A percentile compares a stretch with the other conserved stretches of the same genome.
phyloP scores from a whole-genome alignment of 495 filamentous ascomycete genomes.

The Penicillium maclennaniae region DNA sequence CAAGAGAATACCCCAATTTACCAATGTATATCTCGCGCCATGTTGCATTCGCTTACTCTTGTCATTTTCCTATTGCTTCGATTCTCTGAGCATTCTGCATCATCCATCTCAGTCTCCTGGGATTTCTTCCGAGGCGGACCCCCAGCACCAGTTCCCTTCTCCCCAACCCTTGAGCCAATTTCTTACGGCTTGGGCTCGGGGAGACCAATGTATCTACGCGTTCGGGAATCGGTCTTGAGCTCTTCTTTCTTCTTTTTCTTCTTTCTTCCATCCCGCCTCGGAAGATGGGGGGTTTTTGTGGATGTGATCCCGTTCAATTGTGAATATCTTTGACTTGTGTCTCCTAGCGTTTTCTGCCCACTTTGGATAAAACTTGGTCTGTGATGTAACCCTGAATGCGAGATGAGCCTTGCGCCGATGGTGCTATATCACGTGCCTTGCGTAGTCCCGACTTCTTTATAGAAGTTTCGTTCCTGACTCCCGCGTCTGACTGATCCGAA shows the following conservation, averaged over 20 bases:
- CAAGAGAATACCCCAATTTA: not conserved
- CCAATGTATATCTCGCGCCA: not conserved
- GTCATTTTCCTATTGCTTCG: conserved; percentile 15
- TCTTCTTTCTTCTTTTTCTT: not conserved
- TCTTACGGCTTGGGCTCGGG: not conserved
- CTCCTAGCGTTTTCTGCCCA: conserved; percentile 17
- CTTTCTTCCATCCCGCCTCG: not conserved
- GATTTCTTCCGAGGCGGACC: conserved; percentile 5
- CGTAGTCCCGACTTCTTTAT: not conserved
- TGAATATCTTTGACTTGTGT: conserved; percentile 35
- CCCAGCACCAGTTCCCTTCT: conserved; percentile 6
- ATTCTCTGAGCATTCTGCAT: conserved; percentile 25
- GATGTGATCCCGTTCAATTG: conserved; percentile 26
- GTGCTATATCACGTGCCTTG: conserved; percentile 12
- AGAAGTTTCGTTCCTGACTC: not conserved
- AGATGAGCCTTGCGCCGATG: conserved; percentile 5
- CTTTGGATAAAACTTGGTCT: conserved; percentile 23
- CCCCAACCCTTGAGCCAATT: not conserved
- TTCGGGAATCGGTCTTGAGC: conserved; percentile 9
- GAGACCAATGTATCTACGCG: conserved; percentile 22
- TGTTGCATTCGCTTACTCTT: not conserved
- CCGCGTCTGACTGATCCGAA: not conserved
- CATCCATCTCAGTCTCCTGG: conserved; percentile 8
- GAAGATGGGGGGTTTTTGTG: conserved; percentile 17
- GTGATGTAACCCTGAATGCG: conserved; percentile 21